A percentile compares a stretch with the other conserved stretches of the same genome.
These are phyloP conservation scores for Pyropia yezoensis DNA, from an alignment of 23 red algal genomes.

Conservation along the genomic window DNA sequence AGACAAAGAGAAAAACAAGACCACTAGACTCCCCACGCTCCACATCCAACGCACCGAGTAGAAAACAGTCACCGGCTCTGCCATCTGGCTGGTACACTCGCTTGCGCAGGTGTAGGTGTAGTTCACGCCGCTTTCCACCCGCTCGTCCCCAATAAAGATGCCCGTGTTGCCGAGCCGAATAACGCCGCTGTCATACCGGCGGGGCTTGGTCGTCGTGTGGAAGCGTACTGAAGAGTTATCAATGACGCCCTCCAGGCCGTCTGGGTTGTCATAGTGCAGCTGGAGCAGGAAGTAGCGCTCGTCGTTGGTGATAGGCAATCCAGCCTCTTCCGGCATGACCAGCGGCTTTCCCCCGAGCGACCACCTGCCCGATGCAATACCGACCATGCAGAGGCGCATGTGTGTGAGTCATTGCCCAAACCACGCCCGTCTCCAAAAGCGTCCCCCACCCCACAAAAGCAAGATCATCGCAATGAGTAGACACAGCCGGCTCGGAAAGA, in stretches of 20 bases:
- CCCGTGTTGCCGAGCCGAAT: conserved; percentile 23
- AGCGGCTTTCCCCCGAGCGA: neutral
- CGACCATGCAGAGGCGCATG: no score
- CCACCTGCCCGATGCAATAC: no score
- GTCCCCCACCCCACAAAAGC: no score
- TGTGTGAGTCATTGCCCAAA: no score
- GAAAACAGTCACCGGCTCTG: conserved; percentile 9
- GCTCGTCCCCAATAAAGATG: conserved; percentile 5
- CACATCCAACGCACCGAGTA: no score
- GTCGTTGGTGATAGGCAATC: conserved; percentile 16
- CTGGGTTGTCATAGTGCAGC: conserved; percentile 42
- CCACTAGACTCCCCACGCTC: no score
- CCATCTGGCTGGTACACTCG: conserved; percentile 25
- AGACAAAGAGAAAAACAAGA: no score
- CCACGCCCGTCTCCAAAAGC: no score
- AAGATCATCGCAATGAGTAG: no score
- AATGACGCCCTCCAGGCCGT: neutral
- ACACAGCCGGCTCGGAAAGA: neutral
- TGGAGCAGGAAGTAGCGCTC: conserved; percentile 24
- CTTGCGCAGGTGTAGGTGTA: conserved; percentile 38
- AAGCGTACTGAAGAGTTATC: conserved; percentile 22
- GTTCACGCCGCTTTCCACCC: conserved; percentile 12
- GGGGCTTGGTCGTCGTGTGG: conserved; percentile 27
- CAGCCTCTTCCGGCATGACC: conserved; percentile 24
- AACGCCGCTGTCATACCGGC: conserved; percentile 19